A percentile compares a stretch with the other conserved stretches of the same genome.
Conservation (phyloP, 768 basidiomycete genomes). For the Collybia nuda region DNA sequence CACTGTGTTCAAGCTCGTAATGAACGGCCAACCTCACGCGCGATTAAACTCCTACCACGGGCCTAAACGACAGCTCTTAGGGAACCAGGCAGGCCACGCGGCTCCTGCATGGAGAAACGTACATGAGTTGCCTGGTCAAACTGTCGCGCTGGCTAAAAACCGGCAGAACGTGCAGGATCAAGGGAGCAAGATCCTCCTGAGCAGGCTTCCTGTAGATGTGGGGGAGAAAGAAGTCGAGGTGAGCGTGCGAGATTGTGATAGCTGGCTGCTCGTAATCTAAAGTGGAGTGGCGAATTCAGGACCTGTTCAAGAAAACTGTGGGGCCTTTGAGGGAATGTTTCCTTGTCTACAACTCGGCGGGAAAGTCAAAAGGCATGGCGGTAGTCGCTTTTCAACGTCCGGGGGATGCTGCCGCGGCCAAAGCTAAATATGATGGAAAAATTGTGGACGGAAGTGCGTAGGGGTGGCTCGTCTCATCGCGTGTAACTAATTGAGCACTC, state of each 20-base stretch:
- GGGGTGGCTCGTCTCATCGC: slow-evolving; percentile 1
- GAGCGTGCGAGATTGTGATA: slow-evolving; percentile 14
- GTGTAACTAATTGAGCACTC: neutral
- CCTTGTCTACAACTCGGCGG: slow-evolving; percentile 67
- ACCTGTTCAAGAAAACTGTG: slow-evolving; percentile 74
- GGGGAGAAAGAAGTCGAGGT: slow-evolving; percentile 69
- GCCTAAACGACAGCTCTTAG: slow-evolving; percentile 56
- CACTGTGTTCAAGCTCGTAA: neutral
- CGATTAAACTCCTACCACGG: slow-evolving; percentile 50
- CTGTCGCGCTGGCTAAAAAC: slow-evolving; percentile 25
- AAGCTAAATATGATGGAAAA: slow-evolving; percentile 72
- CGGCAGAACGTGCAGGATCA: slow-evolving; percentile 24
- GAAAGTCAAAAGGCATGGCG: slow-evolving; percentile 79
- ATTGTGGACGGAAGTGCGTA: slow-evolving; percentile 64
- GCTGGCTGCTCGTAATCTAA: too few relatives aligned
- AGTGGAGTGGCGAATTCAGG: slow-evolving; percentile 35
- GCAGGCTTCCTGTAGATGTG: slow-evolving; percentile 67
- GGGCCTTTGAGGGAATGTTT: slow-evolving; percentile 73
- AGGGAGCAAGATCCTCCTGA: slow-evolving; percentile 70
- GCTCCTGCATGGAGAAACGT: slow-evolving; percentile 62
- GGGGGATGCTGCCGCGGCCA: slow-evolving; percentile 63
- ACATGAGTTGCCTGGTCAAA: slow-evolving; percentile 10
- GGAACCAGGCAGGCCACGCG: slow-evolving; percentile 52
- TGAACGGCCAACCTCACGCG: slow-evolving; percentile 23
- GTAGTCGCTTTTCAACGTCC: slow-evolving; percentile 64